phyloP scores from a whole-genome alignment of 2,329 filamentous ascomycete genomes.

The Ophiostoma montium region DNA sequence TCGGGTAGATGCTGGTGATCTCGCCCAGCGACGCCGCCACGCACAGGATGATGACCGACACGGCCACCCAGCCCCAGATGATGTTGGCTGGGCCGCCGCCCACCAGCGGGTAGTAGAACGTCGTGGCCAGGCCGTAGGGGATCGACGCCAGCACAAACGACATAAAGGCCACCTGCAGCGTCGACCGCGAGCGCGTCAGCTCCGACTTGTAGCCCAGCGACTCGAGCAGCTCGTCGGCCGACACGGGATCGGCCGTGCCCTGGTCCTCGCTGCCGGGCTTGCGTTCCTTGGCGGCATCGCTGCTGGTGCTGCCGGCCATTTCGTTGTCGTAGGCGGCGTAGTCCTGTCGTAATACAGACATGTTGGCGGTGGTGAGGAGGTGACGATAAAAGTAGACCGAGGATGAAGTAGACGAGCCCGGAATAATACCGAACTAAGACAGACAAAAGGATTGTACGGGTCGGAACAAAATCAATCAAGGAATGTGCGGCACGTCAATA shows the following conservation, averaged over 20 bases:
- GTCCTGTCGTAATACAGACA: conserved; percentile 2
- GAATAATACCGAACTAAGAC: neutral
- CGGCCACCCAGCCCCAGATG: conserved; percentile 1
- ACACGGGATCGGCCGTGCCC: neutral
- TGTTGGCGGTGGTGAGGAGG: neutral
- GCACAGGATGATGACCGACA: neutral
- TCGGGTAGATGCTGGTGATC: conserved; percentile 2
- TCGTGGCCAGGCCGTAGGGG: neutral
- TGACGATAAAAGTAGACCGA: too few relatives aligned
- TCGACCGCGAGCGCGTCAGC: neutral
- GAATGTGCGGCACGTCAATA: conserved; percentile 1
- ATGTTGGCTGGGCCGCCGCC: conserved; percentile 1
- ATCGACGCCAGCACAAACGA: neutral
- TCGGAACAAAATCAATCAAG: neutral
- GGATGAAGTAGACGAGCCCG: neutral
- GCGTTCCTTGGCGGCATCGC: neutral
- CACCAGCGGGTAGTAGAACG: neutral
- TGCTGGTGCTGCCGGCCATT: neutral
- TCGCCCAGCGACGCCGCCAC: neutral
- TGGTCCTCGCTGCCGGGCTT: neutral
- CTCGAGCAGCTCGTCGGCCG: neutral
- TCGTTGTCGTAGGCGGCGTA: neutral
- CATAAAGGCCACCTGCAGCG: conserved; percentile 1
- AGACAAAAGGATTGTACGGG: neutral
- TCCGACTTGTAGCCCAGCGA: neutral